Base-by-base conservation (phyloP, 345 rosid genomes). In the Citrus maxima region DNA sequence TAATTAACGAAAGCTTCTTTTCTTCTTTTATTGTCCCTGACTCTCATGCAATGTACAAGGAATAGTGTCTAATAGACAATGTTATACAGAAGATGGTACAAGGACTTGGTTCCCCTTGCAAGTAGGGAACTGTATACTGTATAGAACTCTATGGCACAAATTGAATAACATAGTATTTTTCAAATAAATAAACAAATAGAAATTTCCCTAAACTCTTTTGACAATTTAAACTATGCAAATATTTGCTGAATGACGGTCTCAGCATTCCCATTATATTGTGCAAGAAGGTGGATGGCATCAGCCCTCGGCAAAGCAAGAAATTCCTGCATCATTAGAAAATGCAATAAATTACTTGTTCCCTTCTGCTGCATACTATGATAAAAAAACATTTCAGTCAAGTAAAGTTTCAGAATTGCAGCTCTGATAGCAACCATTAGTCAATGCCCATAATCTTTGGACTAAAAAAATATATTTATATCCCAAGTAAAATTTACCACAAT, bases 231-330 rank as follows among this genome's bases (percentile, higher is more conserved):
- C 83, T 90, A 89, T 6, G 89, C 83, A 88, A 95, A 93, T 80
- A 93, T 83, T 84, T 91, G 95, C 85, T 93, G 95, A 75, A 95
- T 95, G 68, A 87, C 97, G 28, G 90, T 85, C 83, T 95, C 98
- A 0, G 98, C 97, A 65, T 87, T 91, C 77, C 97, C 96, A 72
- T 91, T 89, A 86, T 92, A 90, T 82, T 93, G 96, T 24, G 92
- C 89, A 40, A 95, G 93, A 63, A 95, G 98, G 80, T 91, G 95
- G 84, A 95, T 95, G 38, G 99, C 98, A 78, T 93, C 97, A 22
- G 97, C 93, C 88, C 99, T 88, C 21, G 99, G 97, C 85, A 95
- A 73, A n/a, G 97, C 98, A 51, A 95, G 97, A 88, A 95, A 95
- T 84, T 95, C 99, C 99, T 95, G 92, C 83, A 82, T 22, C 80